Percentiles rank a stretch among this genome's conserved stretches.
Conservation (phyloP, 768 basidiomycete species). For the Boletus rubescentipes region DNA sequence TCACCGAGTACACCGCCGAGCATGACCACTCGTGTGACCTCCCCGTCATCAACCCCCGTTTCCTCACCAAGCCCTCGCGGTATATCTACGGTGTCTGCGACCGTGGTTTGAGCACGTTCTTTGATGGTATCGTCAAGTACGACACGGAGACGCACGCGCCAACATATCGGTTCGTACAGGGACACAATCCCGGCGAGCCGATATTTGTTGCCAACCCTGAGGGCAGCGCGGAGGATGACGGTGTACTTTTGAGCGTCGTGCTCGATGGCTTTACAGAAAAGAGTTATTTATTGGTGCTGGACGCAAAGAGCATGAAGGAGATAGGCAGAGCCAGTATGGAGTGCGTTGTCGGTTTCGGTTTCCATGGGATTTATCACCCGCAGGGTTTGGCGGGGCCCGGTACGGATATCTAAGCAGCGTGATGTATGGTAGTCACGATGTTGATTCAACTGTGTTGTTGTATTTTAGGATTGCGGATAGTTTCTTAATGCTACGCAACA, state of each 20-base stretch:
- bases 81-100: conserved; percentile 34
- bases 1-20: conserved; percentile 22
- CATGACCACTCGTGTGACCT: conserved; percentile 35
- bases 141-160: conserved; percentile 27
- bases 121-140: conserved; percentile 37
- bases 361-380: conserved; percentile 33
- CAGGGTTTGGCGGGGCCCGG: conserved; percentile 9
- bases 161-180: conserved; percentile 28
- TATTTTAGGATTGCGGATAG: not conserved
- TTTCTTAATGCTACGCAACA: not conserved
- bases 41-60: conserved; percentile 33
- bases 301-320: conserved; percentile 37
- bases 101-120: conserved; percentile 31
- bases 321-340: conserved; percentile 37
- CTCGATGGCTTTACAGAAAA: conserved; percentile 31
- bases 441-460: not conserved
- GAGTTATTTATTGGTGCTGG: conserved; percentile 38
- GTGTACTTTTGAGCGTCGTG: conserved; percentile 38
- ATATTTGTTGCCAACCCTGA: conserved; percentile 36
- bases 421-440: not conserved
- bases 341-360: conserved; percentile 34
- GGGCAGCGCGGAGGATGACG: conserved; percentile 34
- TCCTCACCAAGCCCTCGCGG: conserved; percentile 32
- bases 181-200: conserved; percentile 37
- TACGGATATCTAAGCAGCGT: conserved; percentile 20